Conservation (phyloP, 2,329 filamentous ascomycete species). For the Fusarium sp. region DNA sequence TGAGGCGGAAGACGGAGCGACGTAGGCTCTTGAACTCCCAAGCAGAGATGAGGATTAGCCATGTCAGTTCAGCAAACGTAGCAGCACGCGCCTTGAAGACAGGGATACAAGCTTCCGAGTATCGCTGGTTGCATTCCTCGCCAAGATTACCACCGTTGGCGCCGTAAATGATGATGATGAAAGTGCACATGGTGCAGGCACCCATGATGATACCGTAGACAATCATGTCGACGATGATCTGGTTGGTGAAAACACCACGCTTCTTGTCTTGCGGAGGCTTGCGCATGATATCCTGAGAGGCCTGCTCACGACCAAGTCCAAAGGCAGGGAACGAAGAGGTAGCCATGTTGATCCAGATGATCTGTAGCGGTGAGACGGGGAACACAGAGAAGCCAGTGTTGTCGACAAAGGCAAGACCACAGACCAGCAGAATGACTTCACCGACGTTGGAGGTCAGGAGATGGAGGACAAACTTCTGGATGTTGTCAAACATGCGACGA, state of each 20-base stretch:
- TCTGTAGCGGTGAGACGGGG: conserved; percentile 84
- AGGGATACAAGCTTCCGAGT: conserved; percentile 64
- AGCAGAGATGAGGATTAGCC: conserved; percentile 77
- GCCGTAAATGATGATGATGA: conserved; percentile 72
- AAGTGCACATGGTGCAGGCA: conserved; percentile 71
- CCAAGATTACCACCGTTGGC: conserved; percentile 67
- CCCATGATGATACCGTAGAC: conserved; percentile 85
- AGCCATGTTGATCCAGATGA: conserved; percentile 95
- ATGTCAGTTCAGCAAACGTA: conserved; percentile 78
- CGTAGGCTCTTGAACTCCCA: conserved; percentile 83
- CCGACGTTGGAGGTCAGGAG: conserved; percentile 84
- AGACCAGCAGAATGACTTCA: conserved; percentile 82
- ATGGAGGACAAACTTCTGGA: conserved; percentile 87
- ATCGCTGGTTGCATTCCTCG: conserved; percentile 69
- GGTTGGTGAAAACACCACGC: conserved; percentile 78
- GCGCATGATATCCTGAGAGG: conserved; percentile 79
- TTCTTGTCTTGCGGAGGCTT: conserved; percentile 78
- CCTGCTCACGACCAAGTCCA: conserved; percentile 83
- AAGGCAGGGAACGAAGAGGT: conserved; percentile 90
- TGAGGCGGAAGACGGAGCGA: conserved; percentile 76
- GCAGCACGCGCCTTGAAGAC: conserved; percentile 78
- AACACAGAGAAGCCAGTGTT: conserved; percentile 78
- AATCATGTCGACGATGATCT: conserved; percentile 82
- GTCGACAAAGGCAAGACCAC: conserved; percentile 86
- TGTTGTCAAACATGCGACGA: conserved; percentile 87